Base-by-base conservation (phyloP, 768 basidiomycete species). In the Ramaria rubella region DNA sequence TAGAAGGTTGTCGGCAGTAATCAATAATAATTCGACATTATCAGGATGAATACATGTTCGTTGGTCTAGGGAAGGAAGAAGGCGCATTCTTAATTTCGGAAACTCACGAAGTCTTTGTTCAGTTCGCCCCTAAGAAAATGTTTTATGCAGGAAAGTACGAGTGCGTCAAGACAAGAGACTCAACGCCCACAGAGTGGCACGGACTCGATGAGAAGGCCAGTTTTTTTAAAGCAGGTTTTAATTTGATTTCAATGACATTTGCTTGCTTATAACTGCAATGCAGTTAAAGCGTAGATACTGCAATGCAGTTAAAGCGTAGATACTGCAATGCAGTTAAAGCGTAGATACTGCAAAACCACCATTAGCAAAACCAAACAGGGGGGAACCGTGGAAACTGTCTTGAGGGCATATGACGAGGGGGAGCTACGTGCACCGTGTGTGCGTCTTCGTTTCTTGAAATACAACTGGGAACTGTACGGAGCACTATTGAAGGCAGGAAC, bases 31-130 rank as follows among this genome's bases (percentile, higher is more conserved):
- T 4, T 45, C 44, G 21, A 15, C 44, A 15, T 3, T 27, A 45
- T 21, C 44, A 75, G 52, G 77, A 81, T 57, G 80, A 80, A 1
- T 82, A 74, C 60, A 77, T 82, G 67, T 81, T 81, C 45, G 78
- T 81, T 26, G 80, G 79, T 17, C 69, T 81, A 51, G 76, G 75
- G 8, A 71, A 67, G 40, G 80, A 81, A 40, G 67, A 69, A 42
- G 66, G 73, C 38, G 71, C 72, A 6, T 81, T 80, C 61, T 58
- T 61, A 36, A 58, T 66, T 38, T 68, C 75, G 14, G 73, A 77
- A 31, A 61, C 67, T 9, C 73, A 72, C 21, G 72, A 78, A 55
- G 58, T 81, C 7, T 81, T 81, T 55, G 69, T 81, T 17, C 75
- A 75, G 2, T 62, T 73, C 30, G 65, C 69, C 17, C 74, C 67